Base-by-base conservation (phyloP, 2,329 filamentous ascomycete species). In the Ploettnerulaceae sp. region DNA sequence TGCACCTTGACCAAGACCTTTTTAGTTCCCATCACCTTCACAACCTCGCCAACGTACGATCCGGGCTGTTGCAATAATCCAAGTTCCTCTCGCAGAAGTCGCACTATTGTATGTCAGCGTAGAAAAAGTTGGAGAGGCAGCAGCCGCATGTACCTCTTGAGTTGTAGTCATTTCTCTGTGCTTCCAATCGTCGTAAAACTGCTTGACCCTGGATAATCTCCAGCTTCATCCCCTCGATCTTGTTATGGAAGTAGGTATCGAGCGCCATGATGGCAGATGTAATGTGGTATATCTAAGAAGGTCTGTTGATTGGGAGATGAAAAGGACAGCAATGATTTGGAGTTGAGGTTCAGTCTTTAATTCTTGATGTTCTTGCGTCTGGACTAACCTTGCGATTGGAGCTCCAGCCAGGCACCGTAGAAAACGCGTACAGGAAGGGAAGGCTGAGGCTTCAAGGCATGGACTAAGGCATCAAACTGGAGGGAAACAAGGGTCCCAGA, bases 151-250 rank as follows among this genome's bases (percentile, higher is more conserved):
- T 57, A 70, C 67, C 67, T 66, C 93, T 82, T 51, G 93, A 97
- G 75, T 98, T 98, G 79, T 97, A 97, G 72, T 98, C 93, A 66
- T 98, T 98, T 59, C 93, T 84, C 71, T 98, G 94, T 60, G 93
- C 93, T 76, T 98, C 93, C 61, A 98, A 80, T 66, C 93, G 83
- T 60, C 93, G 86, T 54, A 98, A 77, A 48, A 95, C 89, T 47
- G 93, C 91, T 73, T 98, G 93, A 47, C 93, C 91, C 72, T 97
- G 91, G 68, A 98, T 91, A 68, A 98, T 98, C 81, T 98, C 91
- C 69, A 98, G 89, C 85, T 97, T 97, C 87, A 97, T 95, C 69
- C 86, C 84, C 87, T 98, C 93, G 73, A 97, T 97, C 79, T 98
- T 98, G 78, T 97, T 97, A 74, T 93, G 88, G 71, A 95, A 98